These are phyloP conservation scores for Apiospora malaysiana DNA, from an alignment of 2,329 filamentous ascomycete species.

Conservation along the genomic window DNA sequence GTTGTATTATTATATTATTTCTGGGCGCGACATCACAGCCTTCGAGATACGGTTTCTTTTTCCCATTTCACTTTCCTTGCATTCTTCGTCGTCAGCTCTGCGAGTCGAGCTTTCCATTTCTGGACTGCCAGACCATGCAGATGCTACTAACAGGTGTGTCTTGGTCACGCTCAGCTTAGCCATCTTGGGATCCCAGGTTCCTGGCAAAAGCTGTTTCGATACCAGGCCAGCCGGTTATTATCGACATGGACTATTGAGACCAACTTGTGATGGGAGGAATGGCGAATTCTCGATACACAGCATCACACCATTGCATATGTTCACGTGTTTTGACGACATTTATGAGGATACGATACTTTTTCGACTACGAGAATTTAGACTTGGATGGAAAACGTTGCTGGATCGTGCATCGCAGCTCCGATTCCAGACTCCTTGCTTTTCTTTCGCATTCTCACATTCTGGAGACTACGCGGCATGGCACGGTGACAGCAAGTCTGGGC, in stretches of 20 bases:
- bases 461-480: not conserved
- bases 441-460: not conserved
- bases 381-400: not conserved
- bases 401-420: not conserved
- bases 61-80: not conserved
- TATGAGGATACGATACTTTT: not conserved
- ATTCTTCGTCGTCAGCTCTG: not conserved
- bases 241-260: conserved; percentile 2
- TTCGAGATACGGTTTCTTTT: not conserved
- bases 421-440: not conserved
- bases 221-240: not conserved
- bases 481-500: not conserved
- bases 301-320: not conserved
- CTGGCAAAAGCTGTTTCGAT: not conserved
- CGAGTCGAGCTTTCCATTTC: not conserved
- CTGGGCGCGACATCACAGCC: not conserved
- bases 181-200: not conserved
- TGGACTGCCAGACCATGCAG: not conserved
- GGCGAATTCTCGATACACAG: not conserved
- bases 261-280: not conserved
- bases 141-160: not conserved
- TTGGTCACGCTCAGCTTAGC: not conserved
- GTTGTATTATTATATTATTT: conserved; percentile 2
- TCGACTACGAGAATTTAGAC: not conserved
- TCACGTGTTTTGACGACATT: conserved; percentile 5